A percentile compares a stretch with the other conserved stretches of the same genome.
Conservation (phyloP, 228 moss, liverwort and hornwort species). For the Sphagnum fallax region DNA sequence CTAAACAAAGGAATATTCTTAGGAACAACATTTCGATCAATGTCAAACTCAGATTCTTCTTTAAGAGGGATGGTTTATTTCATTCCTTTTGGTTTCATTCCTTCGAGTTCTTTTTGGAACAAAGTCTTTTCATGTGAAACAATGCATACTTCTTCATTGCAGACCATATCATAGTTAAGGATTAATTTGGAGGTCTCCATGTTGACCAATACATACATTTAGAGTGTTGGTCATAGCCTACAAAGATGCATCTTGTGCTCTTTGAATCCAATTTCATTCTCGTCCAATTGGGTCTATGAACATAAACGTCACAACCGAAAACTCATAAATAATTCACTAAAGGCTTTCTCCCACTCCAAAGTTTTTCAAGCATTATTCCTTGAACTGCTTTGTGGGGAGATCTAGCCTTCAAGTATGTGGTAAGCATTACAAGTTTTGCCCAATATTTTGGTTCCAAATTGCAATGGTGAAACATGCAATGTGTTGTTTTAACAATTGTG, state of each 20-base stretch:
- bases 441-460: background rate
- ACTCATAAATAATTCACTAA: background rate
- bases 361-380: background rate
- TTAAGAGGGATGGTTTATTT: background rate
- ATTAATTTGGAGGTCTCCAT: background rate
- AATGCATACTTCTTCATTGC: background rate
- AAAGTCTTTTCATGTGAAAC: background rate
- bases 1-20: background rate
- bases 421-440: background rate
- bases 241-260: too few relatives aligned
- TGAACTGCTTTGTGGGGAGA: background rate
- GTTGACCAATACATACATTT: background rate
- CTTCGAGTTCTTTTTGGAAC: background rate
- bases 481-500: background rate
- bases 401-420: background rate
- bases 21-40: background rate
- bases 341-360: background rate
- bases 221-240: too few relatives aligned
- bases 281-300: background rate
- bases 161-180: background rate
- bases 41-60: background rate
- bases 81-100: background rate
- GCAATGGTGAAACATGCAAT: background rate
- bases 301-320: background rate
- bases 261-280: background rate